Evolutionary conservation across 2,329 filamentous ascomycete genomes (phyloP).

Genomic region (Aureobasidium zeae): DNA sequence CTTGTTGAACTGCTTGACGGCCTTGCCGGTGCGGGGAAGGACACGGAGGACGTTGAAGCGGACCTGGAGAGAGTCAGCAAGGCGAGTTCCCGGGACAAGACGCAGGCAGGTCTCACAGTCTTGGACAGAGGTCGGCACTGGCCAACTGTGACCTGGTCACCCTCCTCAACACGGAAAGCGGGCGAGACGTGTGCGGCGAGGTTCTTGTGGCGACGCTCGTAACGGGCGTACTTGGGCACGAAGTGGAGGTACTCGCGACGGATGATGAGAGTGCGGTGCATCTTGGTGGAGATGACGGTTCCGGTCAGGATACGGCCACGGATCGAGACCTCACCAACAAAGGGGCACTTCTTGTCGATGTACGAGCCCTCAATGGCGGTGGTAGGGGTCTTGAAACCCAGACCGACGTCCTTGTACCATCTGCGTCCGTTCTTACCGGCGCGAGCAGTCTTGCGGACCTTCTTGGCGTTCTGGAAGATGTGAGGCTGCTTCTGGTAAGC

Average conservation of each 20-base stretch:
- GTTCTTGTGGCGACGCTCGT: slow-evolving; percentile 99
- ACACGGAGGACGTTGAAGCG: slow-evolving; percentile 99
- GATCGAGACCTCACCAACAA: slow-evolving; percentile 98
- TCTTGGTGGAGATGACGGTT: slow-evolving; percentile 99
- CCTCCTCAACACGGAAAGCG: slow-evolving; percentile 99
- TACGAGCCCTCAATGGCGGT: slow-evolving; percentile 97
- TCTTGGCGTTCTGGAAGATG: slow-evolving; percentile 98
- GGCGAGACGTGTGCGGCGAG: slow-evolving; percentile 96
- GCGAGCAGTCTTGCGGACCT: slow-evolving; percentile 67
- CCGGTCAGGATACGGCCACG: slow-evolving; percentile 99
- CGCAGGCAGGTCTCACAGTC: slow-evolving; percentile 63
- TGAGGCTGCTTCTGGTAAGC: slow-evolving; percentile 99
- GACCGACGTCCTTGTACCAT: slow-evolving; percentile 99
- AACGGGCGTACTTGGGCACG: slow-evolving; percentile 99
- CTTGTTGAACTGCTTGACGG: slow-evolving; percentile 96
- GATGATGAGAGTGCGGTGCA: slow-evolving; percentile 99
- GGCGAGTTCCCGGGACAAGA: not conserved
- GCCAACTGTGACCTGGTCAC: slow-evolving; percentile 98
- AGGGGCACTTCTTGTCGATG: slow-evolving; percentile 99
- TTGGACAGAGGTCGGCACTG: slow-evolving; percentile 99
- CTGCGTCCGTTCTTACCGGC: slow-evolving; percentile 87
- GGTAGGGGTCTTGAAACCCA: slow-evolving; percentile 98
- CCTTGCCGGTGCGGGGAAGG: slow-evolving; percentile 92
- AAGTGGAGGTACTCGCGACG: slow-evolving; percentile 99
- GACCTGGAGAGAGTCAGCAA: slow-evolving; percentile 48